Conservation (phyloP, 1,139 yeast genomes). For the Nakaseomyces sp. region DNA sequence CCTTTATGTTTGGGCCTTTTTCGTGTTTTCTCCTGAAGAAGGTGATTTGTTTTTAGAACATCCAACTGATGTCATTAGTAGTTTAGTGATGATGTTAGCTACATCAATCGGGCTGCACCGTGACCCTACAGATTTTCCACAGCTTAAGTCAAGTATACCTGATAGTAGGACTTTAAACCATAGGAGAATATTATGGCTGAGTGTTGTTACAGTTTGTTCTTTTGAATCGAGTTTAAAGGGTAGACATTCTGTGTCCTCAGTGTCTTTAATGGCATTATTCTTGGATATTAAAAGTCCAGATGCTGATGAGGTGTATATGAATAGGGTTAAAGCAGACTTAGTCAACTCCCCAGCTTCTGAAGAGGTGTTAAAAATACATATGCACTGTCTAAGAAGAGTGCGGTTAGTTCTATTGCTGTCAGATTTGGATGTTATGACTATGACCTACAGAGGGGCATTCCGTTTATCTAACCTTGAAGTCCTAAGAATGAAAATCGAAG, state of each 20-base stretch:
- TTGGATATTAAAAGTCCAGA: constrained; percentile 16
- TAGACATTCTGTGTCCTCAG: constrained; percentile 17
- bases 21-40: constrained; percentile 29
- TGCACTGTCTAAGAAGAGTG: constrained; percentile 20
- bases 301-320: constrained; percentile 17
- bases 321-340: constrained; percentile 19
- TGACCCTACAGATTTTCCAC: constrained; percentile 27
- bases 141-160: constrained; percentile 14
- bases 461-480: constrained; percentile 16
- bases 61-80: constrained; percentile 28
- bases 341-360: constrained; percentile 9
- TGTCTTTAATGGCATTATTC: constrained; percentile 16
- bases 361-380: constrained; percentile 15
- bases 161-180: constrained; percentile 21
- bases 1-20: constrained; percentile 29
- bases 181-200: constrained; percentile 27
- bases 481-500: constrained; percentile 12
- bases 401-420: constrained; percentile 21
- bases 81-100: constrained; percentile 24
- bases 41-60: constrained; percentile 29
- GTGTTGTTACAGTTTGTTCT: constrained; percentile 20
- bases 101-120: constrained; percentile 29
- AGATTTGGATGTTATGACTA: constrained; percentile 20
- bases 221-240: constrained; percentile 27
- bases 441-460: constrained; percentile 19